Base-by-base conservation (phyloP, 345 rosid genomes). In the Lepidium africanum region DNA sequence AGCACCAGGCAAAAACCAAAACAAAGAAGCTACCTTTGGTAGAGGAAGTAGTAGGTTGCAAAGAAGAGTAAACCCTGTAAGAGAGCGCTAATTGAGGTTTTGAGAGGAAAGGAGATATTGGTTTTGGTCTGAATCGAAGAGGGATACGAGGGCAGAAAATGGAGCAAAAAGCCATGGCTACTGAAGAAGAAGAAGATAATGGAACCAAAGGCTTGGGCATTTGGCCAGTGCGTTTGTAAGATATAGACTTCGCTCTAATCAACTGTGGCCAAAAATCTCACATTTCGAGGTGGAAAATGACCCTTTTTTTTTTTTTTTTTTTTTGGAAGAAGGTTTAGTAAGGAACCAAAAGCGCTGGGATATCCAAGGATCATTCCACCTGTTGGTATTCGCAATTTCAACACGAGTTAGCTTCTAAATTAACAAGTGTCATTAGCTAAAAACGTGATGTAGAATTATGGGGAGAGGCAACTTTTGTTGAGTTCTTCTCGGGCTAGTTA, bases 121-220 rank as follows among this genome's bases (percentile, higher is more conserved):
- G 85, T 48, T 48, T 79, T 30, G 76, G 45, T 76, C 65, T 68
- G 49, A 79, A 82, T 52, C 41, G 64, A 67, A n/a, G 11, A 48
- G 96, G 78, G 33, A 89, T 42, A 8, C 63, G 86, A 74, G 95
- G 82, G 76, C 82, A 80, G 63, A 86, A 87, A 76, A 79, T 73
- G 9, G 89, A 86, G 78, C 81, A 75, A 70, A 81, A 55, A 32
- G 86, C 83, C 91, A 88, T 87, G 71, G 84, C 72, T 48, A 77
- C 52, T 40, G 77, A 59, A 55, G 84, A 81, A 55, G 84, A 81
- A 65, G 55, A 50, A 43, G 70, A 67, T 67, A 74, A 67, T 54
- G 64, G 49, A 59, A 15, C 40, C 13, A 1, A 56, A 55, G 36
- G 35, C 80, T 50, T 71, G 25, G 7, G 43, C 69, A 57, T 4